Evolutionary conservation across 2,329 filamentous ascomycete genomes (phyloP), one percentile per base, ranked within the genome.

Genomic region (Albophoma yamanashiensis): DNA sequence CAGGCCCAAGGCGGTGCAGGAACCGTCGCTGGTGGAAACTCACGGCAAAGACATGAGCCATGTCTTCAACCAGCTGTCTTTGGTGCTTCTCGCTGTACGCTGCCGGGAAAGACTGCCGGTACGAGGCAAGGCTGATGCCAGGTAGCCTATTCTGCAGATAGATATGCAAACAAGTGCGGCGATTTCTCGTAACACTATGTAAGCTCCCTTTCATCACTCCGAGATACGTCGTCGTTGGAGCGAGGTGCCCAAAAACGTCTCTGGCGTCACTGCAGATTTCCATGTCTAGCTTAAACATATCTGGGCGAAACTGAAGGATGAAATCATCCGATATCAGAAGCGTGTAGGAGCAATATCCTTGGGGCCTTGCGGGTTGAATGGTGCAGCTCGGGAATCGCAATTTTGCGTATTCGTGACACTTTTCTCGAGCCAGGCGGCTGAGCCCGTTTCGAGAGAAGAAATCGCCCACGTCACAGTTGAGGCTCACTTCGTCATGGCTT

Each of bases 331-430:
- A 73, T 20, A 79, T 68, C 31, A 71, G 67, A 8, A 82, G 62
- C 0, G 80, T 82, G 64, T 81, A 77, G 2, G 80, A 82, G 63
- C 80, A 83, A 62, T 79, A 81, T 22, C 80, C 80, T 63, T 82
- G 80, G 6, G 71, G 71, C 8, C 71, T 64, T 9, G 71, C 70
- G 3, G 75, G 70, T 4, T 64, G 62, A 34, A 77, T 66, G 3
- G 64, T 58, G n/a, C 61, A 57, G 6, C 61, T 62, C 0, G 73
- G 70, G 56, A 75, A 78, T 0, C 63, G 65, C 20, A 66, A 58
- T 45, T 60, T 62, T 17, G 72, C 69, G 56, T 77, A 74, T 3
- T 64, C 62, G 58, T 76, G 61, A 38, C 67, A 68, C 27, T 45
- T 45, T 25, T 52, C 50, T 60, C 43, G 59, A 45, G 61, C 63